Base-by-base conservation (phyloP, 371 early-diverging fungal species). In the Mucor racemosus region DNA sequence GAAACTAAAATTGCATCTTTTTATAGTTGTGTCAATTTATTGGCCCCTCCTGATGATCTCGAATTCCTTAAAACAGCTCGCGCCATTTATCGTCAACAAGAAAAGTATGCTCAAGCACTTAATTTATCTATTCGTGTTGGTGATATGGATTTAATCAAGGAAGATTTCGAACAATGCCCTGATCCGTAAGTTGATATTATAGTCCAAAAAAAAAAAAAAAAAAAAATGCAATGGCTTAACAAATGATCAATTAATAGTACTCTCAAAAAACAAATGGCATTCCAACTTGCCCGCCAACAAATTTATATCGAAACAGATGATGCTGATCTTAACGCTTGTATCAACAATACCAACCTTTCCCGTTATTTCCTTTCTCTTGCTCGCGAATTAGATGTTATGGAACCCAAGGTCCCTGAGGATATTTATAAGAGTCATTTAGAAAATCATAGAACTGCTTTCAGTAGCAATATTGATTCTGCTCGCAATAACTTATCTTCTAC, bases 351-450 rank as follows among this genome's bases (percentile, higher is more conserved):
- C 21, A 83, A 89, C 36, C 83, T 98, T 50, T 91, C 96, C 9
- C 91, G 90, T 64, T 85, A 94, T 77, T 99, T 95, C 71, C 83
- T 92, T 60, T 84, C 90, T 14, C 88, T 98, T 53, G 99, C 95
- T 5, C 88, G 91, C 38, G 96, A 98, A 68, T 88, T 99, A 66
- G 95, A 97, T 80, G 89, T 99, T 21, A 80, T 95, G 75, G 99
- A 98, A 66, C 90, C 99, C 44, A 98, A 98, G 84, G 85, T 90
- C 4, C 99, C 99, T 4, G 95, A 96, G 65, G 99, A 99, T 76
- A 96, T 99, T 67, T 99, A 99, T 88, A 99, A 99, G 84, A 85
- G 87, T 42, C 96, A 98, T 73, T 74, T 98, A 65, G 98, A 99
- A 76, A 94, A 95, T 73, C 90, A 86, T 44, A 85, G 81, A 41